Percentiles rank a stretch among this genome's conserved stretches.
Evolutionary conservation across 2,329 filamentous ascomycete genomes (phyloP).

Genomic region (Calonectria henricotiae): DNA sequence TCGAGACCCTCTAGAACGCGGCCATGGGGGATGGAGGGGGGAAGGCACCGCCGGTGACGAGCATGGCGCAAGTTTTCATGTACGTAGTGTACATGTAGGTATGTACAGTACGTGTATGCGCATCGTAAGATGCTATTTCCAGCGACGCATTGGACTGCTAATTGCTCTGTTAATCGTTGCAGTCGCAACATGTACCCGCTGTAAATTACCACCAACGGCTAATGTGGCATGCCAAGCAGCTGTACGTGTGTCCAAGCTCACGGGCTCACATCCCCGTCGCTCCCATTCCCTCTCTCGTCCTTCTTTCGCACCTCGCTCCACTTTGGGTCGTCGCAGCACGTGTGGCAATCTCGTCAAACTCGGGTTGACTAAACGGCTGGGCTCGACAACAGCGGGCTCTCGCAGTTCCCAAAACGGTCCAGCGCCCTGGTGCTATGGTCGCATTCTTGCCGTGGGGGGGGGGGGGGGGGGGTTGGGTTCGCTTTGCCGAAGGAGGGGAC

Average conservation of each 20-base stretch:
- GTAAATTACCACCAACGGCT: conserved; percentile 3
- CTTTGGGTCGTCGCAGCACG: conserved; percentile 23
- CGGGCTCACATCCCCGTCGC: conserved; percentile 10
- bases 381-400: conserved; percentile 7
- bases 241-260: conserved; percentile 17
- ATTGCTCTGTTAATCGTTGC: conserved; percentile 19
- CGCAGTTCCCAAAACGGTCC: conserved; percentile 24
- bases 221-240: neutral
- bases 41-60: neutral
- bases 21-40: neutral
- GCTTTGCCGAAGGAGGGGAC: conserved; percentile 18
- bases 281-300: conserved; percentile 7
- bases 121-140: conserved; percentile 17
- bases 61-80: conserved; percentile 2
- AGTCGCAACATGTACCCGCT: conserved; percentile 3
- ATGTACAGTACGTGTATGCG: neutral
- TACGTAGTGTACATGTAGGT: too few relatives aligned
- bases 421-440: conserved; percentile 18
- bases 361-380: conserved; percentile 29
- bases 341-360: conserved; percentile 36
- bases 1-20: conserved; percentile 8
- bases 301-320: conserved; percentile 12
- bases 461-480: too few relatives aligned
- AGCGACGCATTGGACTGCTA: conserved; percentile 11
- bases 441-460: conserved; percentile 1